Percentiles rank a stretch among this genome's conserved stretches.
Evolutionary conservation across 768 basidiomycete species (phyloP).

Genomic region (Pulveroboletus sp.): DNA sequence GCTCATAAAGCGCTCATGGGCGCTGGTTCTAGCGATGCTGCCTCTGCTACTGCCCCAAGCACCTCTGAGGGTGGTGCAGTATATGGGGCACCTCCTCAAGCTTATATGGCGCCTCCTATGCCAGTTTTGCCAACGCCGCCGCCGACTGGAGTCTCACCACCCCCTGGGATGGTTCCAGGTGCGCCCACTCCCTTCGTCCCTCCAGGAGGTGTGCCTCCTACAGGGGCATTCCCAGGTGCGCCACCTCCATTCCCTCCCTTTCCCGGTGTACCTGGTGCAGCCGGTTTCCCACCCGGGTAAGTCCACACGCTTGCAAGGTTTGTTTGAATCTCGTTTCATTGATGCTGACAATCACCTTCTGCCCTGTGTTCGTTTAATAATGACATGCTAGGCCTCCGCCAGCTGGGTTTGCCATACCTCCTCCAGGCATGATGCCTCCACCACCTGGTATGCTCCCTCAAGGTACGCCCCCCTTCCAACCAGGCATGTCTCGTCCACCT

Average conservation of each 20-base stretch:
- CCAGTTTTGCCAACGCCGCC: slow-evolving; percentile 25
- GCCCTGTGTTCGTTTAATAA: slow-evolving; percentile 8
- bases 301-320: slow-evolving; percentile 23
- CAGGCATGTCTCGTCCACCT: slow-evolving; percentile 36
- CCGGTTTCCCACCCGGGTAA: slow-evolving; percentile 59
- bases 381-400: slow-evolving; percentile 41
- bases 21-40: slow-evolving; percentile 36
- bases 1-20: slow-evolving; percentile 95
- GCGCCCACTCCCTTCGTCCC: slow-evolving; percentile 39
- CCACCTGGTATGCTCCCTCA: slow-evolving; percentile 37
- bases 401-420: slow-evolving; percentile 54
- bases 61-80: slow-evolving; percentile 48
- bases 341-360: slow-evolving; percentile 19
- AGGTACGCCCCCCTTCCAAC: slow-evolving; percentile 36
- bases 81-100: slow-evolving; percentile 71
- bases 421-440: slow-evolving; percentile 35
- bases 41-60: slow-evolving; percentile 34
- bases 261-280: slow-evolving; percentile 43
- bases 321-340: slow-evolving; percentile 12
- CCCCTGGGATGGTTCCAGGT: slow-evolving; percentile 42
- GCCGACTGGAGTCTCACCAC: slow-evolving; percentile 34
- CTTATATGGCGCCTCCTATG: slow-evolving; percentile 52
- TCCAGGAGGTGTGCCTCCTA: slow-evolving; percentile 35
- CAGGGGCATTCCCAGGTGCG: slow-evolving; percentile 38
- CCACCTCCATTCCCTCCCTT: slow-evolving; percentile 40